A percentile compares a stretch with the other conserved stretches of the same genome.
Evolutionary conservation across 768 basidiomycete species (phyloP).

Genomic region (Lactarius hatsudake): DNA sequence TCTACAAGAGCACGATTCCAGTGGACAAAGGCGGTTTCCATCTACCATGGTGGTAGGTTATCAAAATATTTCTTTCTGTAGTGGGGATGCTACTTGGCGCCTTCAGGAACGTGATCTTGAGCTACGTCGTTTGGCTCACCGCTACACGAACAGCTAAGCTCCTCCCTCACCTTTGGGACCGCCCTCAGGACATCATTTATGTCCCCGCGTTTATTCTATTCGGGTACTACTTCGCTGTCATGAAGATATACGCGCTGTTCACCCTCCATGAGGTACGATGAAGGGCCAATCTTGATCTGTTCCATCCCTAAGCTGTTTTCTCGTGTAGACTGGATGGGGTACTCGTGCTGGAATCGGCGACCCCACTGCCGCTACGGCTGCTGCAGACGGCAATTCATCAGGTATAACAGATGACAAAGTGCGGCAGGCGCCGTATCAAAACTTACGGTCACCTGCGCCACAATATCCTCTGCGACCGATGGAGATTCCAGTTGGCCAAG

Average conservation of each 20-base stretch:
- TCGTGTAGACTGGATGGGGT: constrained; percentile 80
- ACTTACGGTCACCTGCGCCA: constrained; percentile 27
- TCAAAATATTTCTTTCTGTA: not conserved
- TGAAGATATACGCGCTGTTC: constrained; percentile 90
- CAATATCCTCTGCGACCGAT: constrained; percentile 30
- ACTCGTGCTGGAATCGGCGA: constrained; percentile 94
- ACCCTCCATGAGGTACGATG: constrained; percentile 81
- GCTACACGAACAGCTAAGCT: constrained; percentile 76
- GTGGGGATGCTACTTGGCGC: not conserved
- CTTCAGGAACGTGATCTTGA: constrained; percentile 62
- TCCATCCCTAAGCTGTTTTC: constrained; percentile 1
- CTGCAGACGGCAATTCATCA: constrained; percentile 43
- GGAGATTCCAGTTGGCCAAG: constrained; percentile 36
- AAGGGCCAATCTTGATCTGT: not conserved
- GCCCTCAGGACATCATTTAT: constrained; percentile 57
- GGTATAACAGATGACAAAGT: constrained; percentile 28
- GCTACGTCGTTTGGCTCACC: constrained; percentile 67
- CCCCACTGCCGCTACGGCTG: constrained; percentile 70
- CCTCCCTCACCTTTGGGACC: constrained; percentile 55
- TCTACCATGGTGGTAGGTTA: constrained; percentile 73
- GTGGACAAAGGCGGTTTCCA: constrained; percentile 71
- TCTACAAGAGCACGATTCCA: constrained; percentile 76
- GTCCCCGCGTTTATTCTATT: constrained; percentile 72
- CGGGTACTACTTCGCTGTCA: constrained; percentile 92
- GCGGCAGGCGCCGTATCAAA: constrained; percentile 22